These are phyloP conservation scores for Amauroascus niger DNA, from an alignment of 2,329 filamentous ascomycete species.

Conservation along the genomic window DNA sequence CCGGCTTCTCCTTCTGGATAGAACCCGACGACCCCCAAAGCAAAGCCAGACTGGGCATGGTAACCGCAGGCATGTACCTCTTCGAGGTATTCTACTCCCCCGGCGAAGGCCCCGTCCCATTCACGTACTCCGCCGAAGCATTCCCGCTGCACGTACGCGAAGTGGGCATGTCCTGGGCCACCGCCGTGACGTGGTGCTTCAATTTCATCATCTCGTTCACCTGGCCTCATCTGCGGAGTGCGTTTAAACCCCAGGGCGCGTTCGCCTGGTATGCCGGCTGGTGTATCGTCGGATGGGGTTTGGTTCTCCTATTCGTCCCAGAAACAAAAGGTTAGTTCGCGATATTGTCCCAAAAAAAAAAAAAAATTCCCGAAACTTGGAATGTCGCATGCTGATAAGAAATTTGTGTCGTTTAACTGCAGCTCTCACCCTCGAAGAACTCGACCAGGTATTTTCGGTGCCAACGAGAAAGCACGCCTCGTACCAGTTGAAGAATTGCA, in stretches of 20 bases:
- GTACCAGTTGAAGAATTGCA: conserved; percentile 32
- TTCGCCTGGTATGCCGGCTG: conserved; percentile 50
- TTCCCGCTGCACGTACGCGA: conserved; percentile 53
- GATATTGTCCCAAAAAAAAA: too few relatives aligned
- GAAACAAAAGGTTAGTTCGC: conserved; percentile 42
- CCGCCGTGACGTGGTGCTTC: conserved; percentile 48
- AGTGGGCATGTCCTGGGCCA: conserved; percentile 52
- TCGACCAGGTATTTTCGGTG: conserved; percentile 47
- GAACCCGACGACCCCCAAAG: conserved; percentile 25
- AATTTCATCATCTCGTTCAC: conserved; percentile 47
- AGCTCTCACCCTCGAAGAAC: conserved; percentile 36
- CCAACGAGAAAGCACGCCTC: conserved; percentile 38
- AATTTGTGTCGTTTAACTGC: conserved; percentile 11
- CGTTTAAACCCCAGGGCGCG: conserved; percentile 45
- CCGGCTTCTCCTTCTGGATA: conserved; percentile 45
- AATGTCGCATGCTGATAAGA: conserved; percentile 14
- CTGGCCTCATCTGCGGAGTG: conserved; percentile 41
- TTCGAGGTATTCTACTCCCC: conserved; percentile 47
- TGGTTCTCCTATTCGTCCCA: conserved; percentile 45
- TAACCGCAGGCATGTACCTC: conserved; percentile 37
- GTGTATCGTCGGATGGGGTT: conserved; percentile 46
- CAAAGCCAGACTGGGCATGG: conserved; percentile 33
- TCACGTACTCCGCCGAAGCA: conserved; percentile 56
- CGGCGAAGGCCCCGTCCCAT: conserved; percentile 54
- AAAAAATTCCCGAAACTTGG: not conserved